Conservation (phyloP, 2,329 filamentous ascomycete species). For the Pseudocercospora fijiensis region DNA sequence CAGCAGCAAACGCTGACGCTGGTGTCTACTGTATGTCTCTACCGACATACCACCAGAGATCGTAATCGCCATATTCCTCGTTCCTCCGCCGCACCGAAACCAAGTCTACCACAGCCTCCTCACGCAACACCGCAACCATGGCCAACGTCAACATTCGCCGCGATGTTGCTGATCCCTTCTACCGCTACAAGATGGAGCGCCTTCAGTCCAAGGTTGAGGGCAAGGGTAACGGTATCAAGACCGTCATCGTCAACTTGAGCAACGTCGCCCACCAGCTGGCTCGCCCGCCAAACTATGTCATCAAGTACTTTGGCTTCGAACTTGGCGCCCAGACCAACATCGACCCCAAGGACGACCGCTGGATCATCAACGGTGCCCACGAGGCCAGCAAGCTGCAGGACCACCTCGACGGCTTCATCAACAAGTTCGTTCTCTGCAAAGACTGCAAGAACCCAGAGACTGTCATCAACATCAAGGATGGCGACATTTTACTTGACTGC, state of each 20-base stretch:
- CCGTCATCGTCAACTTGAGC: constrained; percentile 91
- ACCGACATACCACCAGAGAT: constrained; percentile 30
- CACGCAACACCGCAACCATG: constrained; percentile 66
- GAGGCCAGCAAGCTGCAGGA: constrained; percentile 95
- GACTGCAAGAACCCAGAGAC: constrained; percentile 99
- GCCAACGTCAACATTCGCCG: constrained; percentile 97
- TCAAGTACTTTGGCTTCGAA: constrained; percentile 99
- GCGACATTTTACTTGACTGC: constrained; percentile 89
- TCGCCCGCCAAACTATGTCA: constrained; percentile 89
- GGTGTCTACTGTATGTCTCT: constrained; percentile 60
- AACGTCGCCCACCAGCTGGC: constrained; percentile 89
- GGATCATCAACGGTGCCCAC: constrained; percentile 99
- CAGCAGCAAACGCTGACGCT: constrained; percentile 33
- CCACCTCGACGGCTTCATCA: constrained; percentile 96
- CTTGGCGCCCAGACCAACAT: constrained; percentile 98
- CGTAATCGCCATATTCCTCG: constrained; percentile 11
- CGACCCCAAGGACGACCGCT: constrained; percentile 94
- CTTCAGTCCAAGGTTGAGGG: constrained; percentile 99
- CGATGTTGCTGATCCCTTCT: constrained; percentile 98
- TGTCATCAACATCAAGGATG: constrained; percentile 91
- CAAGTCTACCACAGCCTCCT: constrained; percentile 17
- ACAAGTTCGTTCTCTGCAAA: constrained; percentile 98
- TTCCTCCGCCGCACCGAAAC: constrained; percentile 4
- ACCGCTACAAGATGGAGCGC: constrained; percentile 99
- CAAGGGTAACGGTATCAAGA: constrained; percentile 99